Evolutionary conservation across 495 filamentous ascomycete species (phyloP).

Genomic region (Talaromyces proteolyticus): DNA sequence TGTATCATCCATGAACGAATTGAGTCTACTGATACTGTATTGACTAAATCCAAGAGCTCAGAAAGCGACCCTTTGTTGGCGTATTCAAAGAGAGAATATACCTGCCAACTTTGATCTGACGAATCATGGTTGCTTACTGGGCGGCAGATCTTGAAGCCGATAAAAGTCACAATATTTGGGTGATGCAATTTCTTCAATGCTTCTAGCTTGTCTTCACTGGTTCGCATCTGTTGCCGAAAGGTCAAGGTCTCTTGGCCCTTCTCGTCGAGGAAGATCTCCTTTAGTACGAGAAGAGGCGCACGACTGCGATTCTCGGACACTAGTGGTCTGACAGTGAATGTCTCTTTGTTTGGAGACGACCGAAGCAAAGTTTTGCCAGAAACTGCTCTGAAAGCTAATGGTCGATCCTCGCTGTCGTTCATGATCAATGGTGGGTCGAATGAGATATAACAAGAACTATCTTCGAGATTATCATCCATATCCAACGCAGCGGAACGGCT

Average conservation of each 20-base stretch:
- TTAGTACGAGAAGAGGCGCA: constrained; percentile 61
- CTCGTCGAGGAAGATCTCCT: constrained; percentile 40
- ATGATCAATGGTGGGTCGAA: constrained; percentile 69
- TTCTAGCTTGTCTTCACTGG: constrained; percentile 69
- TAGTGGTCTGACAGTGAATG: constrained; percentile 64
- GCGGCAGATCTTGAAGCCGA: constrained; percentile 71
- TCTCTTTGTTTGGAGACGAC: constrained; percentile 50
- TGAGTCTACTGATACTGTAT: constrained; percentile 62
- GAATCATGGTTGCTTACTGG: constrained; percentile 20
- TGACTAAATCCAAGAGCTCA: constrained; percentile 73
- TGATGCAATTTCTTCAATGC: constrained; percentile 66
- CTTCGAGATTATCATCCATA: constrained; percentile 26
- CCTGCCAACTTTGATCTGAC: constrained; percentile 54
- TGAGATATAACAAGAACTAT: constrained; percentile 42
- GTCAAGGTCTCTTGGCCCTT: constrained; percentile 32
- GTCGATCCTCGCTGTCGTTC: constrained; percentile 49
- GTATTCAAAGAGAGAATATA: constrained; percentile 73
- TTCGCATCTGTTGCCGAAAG: constrained; percentile 52
- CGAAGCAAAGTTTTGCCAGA: constrained; percentile 53
- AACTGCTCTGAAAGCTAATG: constrained; percentile 56
- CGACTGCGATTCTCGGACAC: constrained; percentile 40
- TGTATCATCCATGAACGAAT: constrained; percentile 82
- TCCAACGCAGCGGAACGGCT: constrained; percentile 32
- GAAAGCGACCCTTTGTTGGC: constrained; percentile 77
- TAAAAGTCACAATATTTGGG: constrained; percentile 66